A percentile compares a stretch with the other conserved stretches of the same genome.
These are phyloP conservation scores for Acacia acuminata DNA, from an alignment of 306 rosid species.

Conservation along the genomic window DNA sequence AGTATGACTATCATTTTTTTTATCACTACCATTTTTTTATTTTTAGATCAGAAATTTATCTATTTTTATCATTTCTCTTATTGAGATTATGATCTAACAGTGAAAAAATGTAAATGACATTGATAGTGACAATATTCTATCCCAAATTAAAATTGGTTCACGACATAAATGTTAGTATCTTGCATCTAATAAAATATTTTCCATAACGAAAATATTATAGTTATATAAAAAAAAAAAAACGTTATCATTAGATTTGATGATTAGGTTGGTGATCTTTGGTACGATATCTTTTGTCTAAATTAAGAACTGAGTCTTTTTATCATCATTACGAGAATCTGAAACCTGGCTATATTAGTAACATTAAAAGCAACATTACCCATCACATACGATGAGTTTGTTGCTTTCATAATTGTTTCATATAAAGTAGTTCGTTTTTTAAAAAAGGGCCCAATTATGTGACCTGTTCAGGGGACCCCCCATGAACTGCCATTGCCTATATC, in stretches of 20 bases:
- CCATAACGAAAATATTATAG: not conserved
- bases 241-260: conserved; percentile 32
- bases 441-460: not conserved
- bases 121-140: no score
- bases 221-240: not conserved
- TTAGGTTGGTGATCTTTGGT: conserved; percentile 41
- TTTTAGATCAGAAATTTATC: no score
- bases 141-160: no score
- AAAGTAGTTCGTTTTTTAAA: conserved; percentile 24
- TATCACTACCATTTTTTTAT: no score
- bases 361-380: conserved; percentile 21
- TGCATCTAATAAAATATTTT: not conserved
- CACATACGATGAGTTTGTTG: conserved; percentile 23
- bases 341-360: not conserved
- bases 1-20: no score
- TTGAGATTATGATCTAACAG: no score
- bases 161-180: not conserved
- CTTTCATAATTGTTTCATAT: conserved; percentile 20
- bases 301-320: conserved; percentile 34
- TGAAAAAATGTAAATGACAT: no score
- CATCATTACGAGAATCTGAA: not conserved
- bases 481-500: not conserved
- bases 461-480: not conserved
- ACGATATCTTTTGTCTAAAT: conserved; percentile 30
- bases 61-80: no score